Evolutionary conservation across 2,329 filamentous ascomycete genomes (phyloP), one percentile per base, ranked within the genome.

Genomic region (Didymella pomorum): DNA sequence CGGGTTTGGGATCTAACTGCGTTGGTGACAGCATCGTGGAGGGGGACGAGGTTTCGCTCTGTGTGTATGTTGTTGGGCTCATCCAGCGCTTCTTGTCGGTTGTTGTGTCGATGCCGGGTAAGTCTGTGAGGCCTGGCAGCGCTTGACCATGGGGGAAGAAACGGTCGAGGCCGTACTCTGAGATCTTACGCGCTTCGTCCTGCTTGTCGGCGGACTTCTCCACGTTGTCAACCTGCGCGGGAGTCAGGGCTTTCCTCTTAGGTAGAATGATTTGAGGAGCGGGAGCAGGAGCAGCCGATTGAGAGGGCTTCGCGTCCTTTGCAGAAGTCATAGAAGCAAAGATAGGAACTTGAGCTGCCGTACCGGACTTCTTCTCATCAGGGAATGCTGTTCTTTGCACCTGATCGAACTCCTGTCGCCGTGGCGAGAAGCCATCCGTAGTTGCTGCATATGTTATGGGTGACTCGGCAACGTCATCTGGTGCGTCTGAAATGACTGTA

Each of bases 221-320:
- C 61, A 68, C 74, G 56, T 76, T 77, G 62, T 74, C 69, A 71
- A 77, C 72, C 76, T 79, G 76, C 71, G 74, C 75, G 65, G 72
- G 63, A 62, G 76, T 79, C 75, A 81, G 72, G 68, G 77, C 73
- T 73, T 79, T 80, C 62, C 78, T 76, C 62, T 80, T 80, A 29
- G 79, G 78, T 58, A 80, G 70, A 62, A 75, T 66, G 57, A 79
- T 68, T 66, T 70, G 69, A 71, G 76, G 69, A 70, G 70, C 66
- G 68, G 43, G 25, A 52, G 54, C 48, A 68, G 55, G 44, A 58
- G 56, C 56, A 71, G 75, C 69, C 69, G 69, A 65, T 65, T 57
- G 45, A 48, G 58, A 41, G 50, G 48, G 52, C 52, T 55, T 61
- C 52, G 52, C 58, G 35, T 52, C 58, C 49, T 59, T 54, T 46